Evolutionary conservation across 768 basidiomycete genomes (phyloP), one percentile per base, ranked within the genome.

Genomic region (Coprinellus aureogranulatus): DNA sequence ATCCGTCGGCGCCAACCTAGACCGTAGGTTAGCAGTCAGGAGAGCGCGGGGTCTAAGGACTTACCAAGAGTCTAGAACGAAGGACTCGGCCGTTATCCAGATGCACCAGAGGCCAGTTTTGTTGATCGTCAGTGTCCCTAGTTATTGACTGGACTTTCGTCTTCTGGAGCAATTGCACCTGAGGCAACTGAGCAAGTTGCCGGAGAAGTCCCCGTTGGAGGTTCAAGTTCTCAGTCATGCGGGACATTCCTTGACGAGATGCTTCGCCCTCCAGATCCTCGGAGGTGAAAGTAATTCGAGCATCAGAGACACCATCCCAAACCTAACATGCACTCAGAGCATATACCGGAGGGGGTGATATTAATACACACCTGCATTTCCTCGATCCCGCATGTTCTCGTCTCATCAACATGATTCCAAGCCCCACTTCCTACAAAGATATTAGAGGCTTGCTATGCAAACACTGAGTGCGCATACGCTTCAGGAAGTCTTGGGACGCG

Each of bases 1-100:
- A 88, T 3, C 97, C 97, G 66, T 98, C 97, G 4, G 97, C 96
- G 18, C 97, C 96, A 31, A 98, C 85, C 91, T 93, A 62, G 37
- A 50, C 34, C 34, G 6, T 34, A 6, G 34, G 34, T 34, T 14
- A 34, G 34, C 20, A 44, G 54, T 22, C 10, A 45, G 23, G 49
- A 53, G 40, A 23, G 6, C 25, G 28, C 49, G 31, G 40, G 39
- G 9, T 18, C 39, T 9, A 23, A 10, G 28, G 53, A 75, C 81
- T 73, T 64, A 94, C 92, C 56, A 97, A 75, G 34, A 97, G 75
- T 62, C 92, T 77, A 20, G 92, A 82, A 57, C 88, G 78, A 25
- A 96, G 73, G 22, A 77, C 78, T 47, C 74, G 77, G 18, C 84
- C 84, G 64, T 87, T 84, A 25, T 88, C 88, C 0, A 97, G 76